Percentiles rank a stretch among this genome's conserved stretches.
Conservation (phyloP, 371 early-diverging fungal genomes). For the Circinella umbellata region DNA sequence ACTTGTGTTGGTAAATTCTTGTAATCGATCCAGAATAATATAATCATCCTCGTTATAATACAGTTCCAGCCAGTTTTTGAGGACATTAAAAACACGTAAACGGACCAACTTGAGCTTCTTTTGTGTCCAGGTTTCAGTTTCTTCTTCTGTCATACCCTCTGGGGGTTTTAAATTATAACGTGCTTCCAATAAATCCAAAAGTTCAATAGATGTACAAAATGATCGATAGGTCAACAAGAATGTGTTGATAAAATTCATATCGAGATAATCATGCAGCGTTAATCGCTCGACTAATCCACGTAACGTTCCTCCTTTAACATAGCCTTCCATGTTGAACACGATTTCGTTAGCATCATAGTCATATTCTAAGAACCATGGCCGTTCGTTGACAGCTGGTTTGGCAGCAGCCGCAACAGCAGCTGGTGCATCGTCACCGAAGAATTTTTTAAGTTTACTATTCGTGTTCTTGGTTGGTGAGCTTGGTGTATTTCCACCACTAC, state of each 20-base stretch:
- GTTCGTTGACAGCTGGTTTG: slow-evolving; percentile 25
- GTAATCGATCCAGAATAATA: slow-evolving; percentile 68
- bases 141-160: slow-evolving; percentile 58
- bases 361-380: slow-evolving; percentile 34
- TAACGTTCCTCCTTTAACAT: slow-evolving; percentile 90
- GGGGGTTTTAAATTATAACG: slow-evolving; percentile 85
- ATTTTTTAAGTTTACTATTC: slow-evolving; percentile 56
- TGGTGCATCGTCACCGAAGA: slow-evolving; percentile 68
- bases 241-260: slow-evolving; percentile 78
- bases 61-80: slow-evolving; percentile 91
- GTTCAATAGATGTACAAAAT: slow-evolving; percentile 78
- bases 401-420: slow-evolving; percentile 26
- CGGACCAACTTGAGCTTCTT: slow-evolving; percentile 86
- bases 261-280: slow-evolving; percentile 81
- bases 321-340: slow-evolving; percentile 81
- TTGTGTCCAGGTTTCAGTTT: slow-evolving; percentile 78
- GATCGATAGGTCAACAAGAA: slow-evolving; percentile 92
- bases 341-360: slow-evolving; percentile 65
- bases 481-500: not conserved
- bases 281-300: slow-evolving; percentile 84
- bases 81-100: slow-evolving; percentile 87
- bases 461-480: slow-evolving; percentile 12
- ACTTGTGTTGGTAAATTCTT: slow-evolving; percentile 75
- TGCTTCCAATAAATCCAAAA: slow-evolving; percentile 69
- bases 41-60: slow-evolving; percentile 79